A percentile compares a stretch with the other conserved stretches of the same genome.
These are phyloP conservation scores for Eucalyptus erythrocorys DNA, from an alignment of 345 rosid genomes.

Conservation along the genomic window DNA sequence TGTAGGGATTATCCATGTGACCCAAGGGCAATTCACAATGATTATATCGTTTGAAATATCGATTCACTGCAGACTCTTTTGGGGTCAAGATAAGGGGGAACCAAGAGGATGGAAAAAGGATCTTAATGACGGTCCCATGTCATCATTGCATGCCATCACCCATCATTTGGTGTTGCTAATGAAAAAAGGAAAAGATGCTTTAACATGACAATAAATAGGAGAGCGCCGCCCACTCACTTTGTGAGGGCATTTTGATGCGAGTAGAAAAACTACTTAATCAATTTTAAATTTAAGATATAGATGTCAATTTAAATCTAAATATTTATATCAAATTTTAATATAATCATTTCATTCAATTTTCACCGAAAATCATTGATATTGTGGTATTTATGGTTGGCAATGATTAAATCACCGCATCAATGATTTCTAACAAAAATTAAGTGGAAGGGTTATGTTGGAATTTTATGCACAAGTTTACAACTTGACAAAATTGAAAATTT, in stretches of 20 bases:
- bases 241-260: background rate
- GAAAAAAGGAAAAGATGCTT: conserved; percentile 15
- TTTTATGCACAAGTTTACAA: background rate
- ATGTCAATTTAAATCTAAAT: fast-evolving
- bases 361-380: fast-evolving
- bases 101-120: background rate
- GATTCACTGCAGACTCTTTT: background rate
- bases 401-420: background rate
- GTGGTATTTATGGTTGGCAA: fast-evolving
- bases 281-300: fast-evolving
- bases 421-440: background rate
- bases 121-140: conserved; percentile 18
- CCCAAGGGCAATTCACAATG: background rate
- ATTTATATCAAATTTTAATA: background rate
- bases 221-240: background rate
- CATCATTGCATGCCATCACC: conserved; percentile 31
- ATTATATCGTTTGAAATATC: background rate
- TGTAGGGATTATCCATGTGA: background rate
- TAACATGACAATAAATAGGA: conserved; percentile 1
- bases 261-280: background rate
- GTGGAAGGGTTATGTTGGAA: fast-evolving
- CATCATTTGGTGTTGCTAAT: conserved; percentile 8
- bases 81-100: conserved; percentile 4
- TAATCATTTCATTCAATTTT: background rate
- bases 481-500: background rate